phyloP scores from a whole-genome alignment of 2,329 filamentous ascomycete genomes.

The Ophiocordyceps camponoti-leonardi region DNA sequence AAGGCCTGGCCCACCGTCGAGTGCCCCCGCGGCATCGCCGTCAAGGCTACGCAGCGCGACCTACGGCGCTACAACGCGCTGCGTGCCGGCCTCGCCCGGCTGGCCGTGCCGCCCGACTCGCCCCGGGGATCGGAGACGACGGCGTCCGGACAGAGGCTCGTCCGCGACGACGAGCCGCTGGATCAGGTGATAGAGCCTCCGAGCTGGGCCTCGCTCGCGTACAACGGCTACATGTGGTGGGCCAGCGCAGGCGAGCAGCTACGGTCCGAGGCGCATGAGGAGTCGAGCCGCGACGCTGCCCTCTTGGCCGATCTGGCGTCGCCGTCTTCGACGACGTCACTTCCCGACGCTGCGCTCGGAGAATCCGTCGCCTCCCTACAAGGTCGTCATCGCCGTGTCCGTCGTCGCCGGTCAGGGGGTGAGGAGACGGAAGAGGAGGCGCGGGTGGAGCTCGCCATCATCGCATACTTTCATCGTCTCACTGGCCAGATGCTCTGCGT shows the following conservation, averaged over 20 bases:
- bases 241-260: constrained; percentile 63
- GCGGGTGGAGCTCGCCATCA: constrained; percentile 48
- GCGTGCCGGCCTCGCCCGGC: constrained; percentile 39
- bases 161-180: constrained; percentile 22
- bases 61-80: constrained; percentile 62
- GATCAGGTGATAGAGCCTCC: constrained; percentile 43
- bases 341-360: neutral
- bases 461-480: constrained; percentile 67
- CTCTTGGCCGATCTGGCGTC: constrained; percentile 33
- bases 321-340: neutral
- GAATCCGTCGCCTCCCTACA: constrained; percentile 24
- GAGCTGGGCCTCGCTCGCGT: constrained; percentile 59
- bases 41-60: constrained; percentile 85
- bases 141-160: constrained; percentile 9
- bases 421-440: constrained; percentile 15
- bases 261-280: constrained; percentile 41
- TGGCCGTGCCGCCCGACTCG: constrained; percentile 15
- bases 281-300: constrained; percentile 33
- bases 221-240: constrained; percentile 82
- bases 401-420: neutral
- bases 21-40: constrained; percentile 39
- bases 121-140: constrained; percentile 10
- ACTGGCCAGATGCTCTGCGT: constrained; percentile 48
- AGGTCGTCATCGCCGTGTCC: neutral
- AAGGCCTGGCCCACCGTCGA: constrained; percentile 65